Percentiles rank a stretch among this genome's conserved stretches.
Evolutionary conservation across 108 stramenopile species (phyloP).

Genomic region (Nitzschia inconspicua): DNA sequence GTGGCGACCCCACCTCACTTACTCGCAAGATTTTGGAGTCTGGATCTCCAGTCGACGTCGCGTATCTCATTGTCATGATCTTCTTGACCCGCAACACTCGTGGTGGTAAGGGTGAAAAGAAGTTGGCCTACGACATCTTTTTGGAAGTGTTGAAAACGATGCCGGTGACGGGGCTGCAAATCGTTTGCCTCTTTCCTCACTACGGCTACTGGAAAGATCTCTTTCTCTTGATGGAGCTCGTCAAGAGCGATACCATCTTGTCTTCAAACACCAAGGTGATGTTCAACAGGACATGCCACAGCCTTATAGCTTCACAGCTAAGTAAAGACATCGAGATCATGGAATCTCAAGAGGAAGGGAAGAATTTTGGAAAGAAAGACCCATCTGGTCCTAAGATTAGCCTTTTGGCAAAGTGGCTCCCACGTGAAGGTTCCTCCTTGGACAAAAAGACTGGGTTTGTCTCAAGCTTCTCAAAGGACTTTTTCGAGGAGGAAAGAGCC

Average conservation of each 20-base stretch:
- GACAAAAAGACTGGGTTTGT: slow-evolving; percentile 30
- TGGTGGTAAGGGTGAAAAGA: slow-evolving; percentile 48
- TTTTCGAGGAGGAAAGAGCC: neutral
- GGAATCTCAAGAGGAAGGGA: too few relatives aligned
- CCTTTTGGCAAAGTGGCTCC: slow-evolving; percentile 38
- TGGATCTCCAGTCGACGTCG: neutral
- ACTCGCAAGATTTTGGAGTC: neutral
- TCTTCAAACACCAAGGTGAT: too few relatives aligned
- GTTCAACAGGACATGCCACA: neutral
- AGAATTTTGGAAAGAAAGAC: too few relatives aligned
- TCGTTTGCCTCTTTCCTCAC: slow-evolving; percentile 29
- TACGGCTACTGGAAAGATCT: slow-evolving; percentile 48
- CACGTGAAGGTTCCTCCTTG: slow-evolving; percentile 30
- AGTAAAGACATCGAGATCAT: too few relatives aligned
- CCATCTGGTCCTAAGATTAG: slow-evolving; percentile 12
- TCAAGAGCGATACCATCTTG: too few relatives aligned
- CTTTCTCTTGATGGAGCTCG: neutral
- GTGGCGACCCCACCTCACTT: slow-evolving; percentile 1
- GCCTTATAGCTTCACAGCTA: too few relatives aligned
- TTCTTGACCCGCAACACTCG: slow-evolving; percentile 43
- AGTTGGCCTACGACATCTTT: slow-evolving; percentile 24
- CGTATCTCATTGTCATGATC: slow-evolving; percentile 20
- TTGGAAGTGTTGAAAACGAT: neutral
- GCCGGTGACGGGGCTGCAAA: slow-evolving; percentile 14
- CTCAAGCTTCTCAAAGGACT: neutral